Conservation (phyloP, 2,329 filamentous ascomycete species). For the Monilinia polystroma region DNA sequence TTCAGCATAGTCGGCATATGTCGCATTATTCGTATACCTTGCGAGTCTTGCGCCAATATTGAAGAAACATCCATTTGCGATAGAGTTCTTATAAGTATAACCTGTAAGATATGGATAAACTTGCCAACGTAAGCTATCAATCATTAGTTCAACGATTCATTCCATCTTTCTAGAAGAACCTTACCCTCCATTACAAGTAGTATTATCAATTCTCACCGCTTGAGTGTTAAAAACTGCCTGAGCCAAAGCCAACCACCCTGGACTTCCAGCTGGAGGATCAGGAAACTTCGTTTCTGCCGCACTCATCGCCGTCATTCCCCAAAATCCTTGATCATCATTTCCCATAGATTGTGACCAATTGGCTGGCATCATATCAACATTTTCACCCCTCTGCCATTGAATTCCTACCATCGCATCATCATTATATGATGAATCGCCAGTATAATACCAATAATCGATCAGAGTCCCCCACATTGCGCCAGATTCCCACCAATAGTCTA, state of each 20-base stretch:
- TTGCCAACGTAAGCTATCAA: slow-evolving; percentile 68
- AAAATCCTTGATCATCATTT: slow-evolving; percentile 58
- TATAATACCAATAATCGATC: slow-evolving; percentile 63
- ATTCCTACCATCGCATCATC: slow-evolving; percentile 53
- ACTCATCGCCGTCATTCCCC: slow-evolving; percentile 78
- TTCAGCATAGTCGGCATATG: slow-evolving; percentile 74
- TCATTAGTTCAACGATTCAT: slow-evolving; percentile 23
- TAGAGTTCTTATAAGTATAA: slow-evolving; percentile 64
- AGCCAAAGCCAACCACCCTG: slow-evolving; percentile 75
- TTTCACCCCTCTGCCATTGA: slow-evolving; percentile 56
- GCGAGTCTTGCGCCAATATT: slow-evolving; percentile 69
- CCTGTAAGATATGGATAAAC: slow-evolving; percentile 62
- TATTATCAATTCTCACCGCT: slow-evolving; percentile 65
- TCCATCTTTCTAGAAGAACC: slow-evolving; percentile 5
- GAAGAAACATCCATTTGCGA: slow-evolving; percentile 68
- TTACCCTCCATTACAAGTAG: slow-evolving; percentile 63
- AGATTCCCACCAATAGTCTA: slow-evolving; percentile 61
- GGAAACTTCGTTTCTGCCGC: slow-evolving; percentile 76
- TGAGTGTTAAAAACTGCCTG: slow-evolving; percentile 82
- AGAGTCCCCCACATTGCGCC: slow-evolving; percentile 60
- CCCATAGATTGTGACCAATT: slow-evolving; percentile 44
- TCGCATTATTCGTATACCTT: slow-evolving; percentile 74
- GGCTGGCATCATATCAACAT: slow-evolving; percentile 57
- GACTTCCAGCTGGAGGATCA: slow-evolving; percentile 59
- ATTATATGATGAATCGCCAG: slow-evolving; percentile 58